Evolutionary conservation across 2,329 filamentous ascomycete species (phyloP), one percentile per base, ranked within the genome.

Genomic region (Arthrinium puccinioides): DNA sequence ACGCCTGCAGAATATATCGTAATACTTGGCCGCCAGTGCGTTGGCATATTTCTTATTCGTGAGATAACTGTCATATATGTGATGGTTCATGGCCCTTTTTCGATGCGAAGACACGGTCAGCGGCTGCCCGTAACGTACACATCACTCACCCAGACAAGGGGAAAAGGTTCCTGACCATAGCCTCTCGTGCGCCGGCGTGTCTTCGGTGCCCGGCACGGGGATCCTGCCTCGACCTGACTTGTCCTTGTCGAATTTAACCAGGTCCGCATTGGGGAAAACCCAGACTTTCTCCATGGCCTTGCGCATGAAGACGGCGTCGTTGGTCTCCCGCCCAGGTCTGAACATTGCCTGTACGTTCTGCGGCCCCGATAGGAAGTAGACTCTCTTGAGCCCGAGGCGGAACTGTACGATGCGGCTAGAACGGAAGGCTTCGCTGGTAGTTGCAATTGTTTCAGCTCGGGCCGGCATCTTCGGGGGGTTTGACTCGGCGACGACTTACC

Each of bases 261-360:
- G 9, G 21, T 54, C 49, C 4, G 32, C n/a, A 16, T 32, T 30
- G 1, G 41, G 18, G 31, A 49, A 38, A 8, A 41, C 42, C 26
- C 35, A 48, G 16, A 44, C 32, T 28, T 41, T 44, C 1, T 44
- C 33, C 9, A 46, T 9, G 5, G 48, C 24, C 1, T 42, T 38
- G 2, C 34, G 21, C 4, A 41, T 27, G 26, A 46, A 37, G 11
- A 34, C 35, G 11, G 30, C 28, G 9, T 49, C 32, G 3, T 21
- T 34, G 4, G 48, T 21, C 3, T 23, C 28, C 5, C 37, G 16
- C 4, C 40, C 23, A 2, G 41, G 18, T 15, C 35, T 21, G 18
- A 44, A 45, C 6, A 51, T 10, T 20, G 44, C 39, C 29, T 47
- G 38, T 2, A 54, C 29, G 21, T 50, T 48, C 4, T 34, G 21